Evolutionary conservation across 2,329 filamentous ascomycete species (phyloP), one percentile per base, ranked within the genome.

Genomic region (Cadophora luteo-olivacea): DNA sequence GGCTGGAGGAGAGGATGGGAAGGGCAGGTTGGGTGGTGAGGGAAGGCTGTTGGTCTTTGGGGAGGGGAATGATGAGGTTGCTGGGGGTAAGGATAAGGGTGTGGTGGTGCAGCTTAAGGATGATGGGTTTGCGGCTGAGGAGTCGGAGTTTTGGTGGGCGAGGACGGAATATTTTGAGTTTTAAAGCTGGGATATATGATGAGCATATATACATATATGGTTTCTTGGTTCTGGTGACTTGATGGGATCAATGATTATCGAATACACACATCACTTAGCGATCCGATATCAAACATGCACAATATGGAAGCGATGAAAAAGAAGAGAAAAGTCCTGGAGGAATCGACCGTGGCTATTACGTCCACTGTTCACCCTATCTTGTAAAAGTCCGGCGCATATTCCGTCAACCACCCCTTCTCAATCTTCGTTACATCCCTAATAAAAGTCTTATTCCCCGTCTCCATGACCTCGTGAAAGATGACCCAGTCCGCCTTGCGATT

Each of bases 401-500:
- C 93, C 60, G 94, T 78, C 74, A 99, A 84, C 92, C 95, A 99
- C n/a, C 83, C 84, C 84, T 93, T 97, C 78, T 97, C 92, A 75
- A 98, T 92, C 82, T 93, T 96, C n/a, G 91, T 96, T 68, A 98
- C 83, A 79, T 98, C 95, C 66, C 93, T 86, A 75, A 99, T 97
- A 78, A 91, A 98, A 0, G 88, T 94, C 84, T 98, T 98, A 72
- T 87, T 88, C 11, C 91, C 89, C 4, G 92, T 97, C 82, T 98
- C 93, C 84, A 97, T 88, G 48, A 97, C 89, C 81, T 97, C 95
- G 75, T 97, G 92, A 77, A 97, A 99, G 41, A 99, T 87, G 11
- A 98, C 94, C 94, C 95, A 98, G 72, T 97, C 94, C 12, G 93
- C 93, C 82, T 97, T 97, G 67, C 94, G 89, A 79, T 97, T 97